These are phyloP conservation scores for Rhodamnia rubescens DNA, from an alignment of 345 rosid species.

Conservation along the genomic window DNA sequence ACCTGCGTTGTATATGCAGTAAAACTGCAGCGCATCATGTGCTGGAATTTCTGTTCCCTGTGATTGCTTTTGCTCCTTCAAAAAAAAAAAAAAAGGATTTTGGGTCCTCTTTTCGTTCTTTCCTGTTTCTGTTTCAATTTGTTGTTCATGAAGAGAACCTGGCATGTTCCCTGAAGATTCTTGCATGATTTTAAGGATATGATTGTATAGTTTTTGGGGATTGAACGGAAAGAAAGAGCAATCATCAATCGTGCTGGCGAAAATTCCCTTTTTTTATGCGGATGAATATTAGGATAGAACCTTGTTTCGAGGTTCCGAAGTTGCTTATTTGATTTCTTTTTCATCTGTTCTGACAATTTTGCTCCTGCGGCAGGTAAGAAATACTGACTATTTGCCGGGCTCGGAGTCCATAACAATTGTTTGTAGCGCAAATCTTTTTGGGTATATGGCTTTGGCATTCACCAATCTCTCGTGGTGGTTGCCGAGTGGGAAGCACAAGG, in stretches of 20 bases:
- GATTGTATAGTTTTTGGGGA: neutral
- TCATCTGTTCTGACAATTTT: neutral
- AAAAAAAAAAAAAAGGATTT: neutral
- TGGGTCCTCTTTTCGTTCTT: neutral
- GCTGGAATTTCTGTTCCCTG: neutral
- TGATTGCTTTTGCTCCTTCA: neutral
- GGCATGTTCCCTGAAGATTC: neutral
- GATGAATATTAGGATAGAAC: neutral
- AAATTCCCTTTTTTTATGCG: neutral
- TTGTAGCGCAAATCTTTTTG: neutral
- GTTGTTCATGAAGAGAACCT: neutral
- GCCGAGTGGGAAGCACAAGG: slow-evolving; percentile 46
- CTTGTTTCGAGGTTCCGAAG: neutral
- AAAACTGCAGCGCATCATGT: neutral
- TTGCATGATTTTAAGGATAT: neutral
- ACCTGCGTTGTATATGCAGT: neutral
- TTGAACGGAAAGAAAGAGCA: neutral
- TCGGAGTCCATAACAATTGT: neutral
- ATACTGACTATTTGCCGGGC: neutral
- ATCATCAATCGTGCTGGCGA: neutral
- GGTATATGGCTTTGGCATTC: slow-evolving; percentile 47
- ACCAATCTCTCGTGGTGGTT: slow-evolving; percentile 56
- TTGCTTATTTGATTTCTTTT: neutral
- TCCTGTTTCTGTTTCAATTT: neutral
- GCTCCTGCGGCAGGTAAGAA: neutral